phyloP scores from a whole-genome alignment of 805 yeast species.

The Candida sithepensis region DNA sequence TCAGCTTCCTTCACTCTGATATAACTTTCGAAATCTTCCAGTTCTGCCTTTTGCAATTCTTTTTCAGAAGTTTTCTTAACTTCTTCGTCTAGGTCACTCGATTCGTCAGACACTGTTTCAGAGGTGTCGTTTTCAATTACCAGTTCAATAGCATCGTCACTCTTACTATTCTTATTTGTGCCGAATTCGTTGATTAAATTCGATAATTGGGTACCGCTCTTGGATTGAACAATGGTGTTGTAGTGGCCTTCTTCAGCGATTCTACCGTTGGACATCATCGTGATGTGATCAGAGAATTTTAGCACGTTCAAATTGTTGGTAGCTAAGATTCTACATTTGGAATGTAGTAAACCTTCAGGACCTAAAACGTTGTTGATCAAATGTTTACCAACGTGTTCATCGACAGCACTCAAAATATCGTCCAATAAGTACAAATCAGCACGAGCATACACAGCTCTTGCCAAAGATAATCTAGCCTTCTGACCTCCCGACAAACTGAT shows the following conservation, averaged over 20 bases:
- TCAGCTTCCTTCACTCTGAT: slow-evolving; percentile 35
- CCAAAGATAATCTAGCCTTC: slow-evolving; percentile 87
- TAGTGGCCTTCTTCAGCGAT: slow-evolving; percentile 65
- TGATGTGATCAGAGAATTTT: slow-evolving; percentile 65
- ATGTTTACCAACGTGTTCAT: slow-evolving; percentile 90
- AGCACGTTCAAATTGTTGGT: slow-evolving; percentile 85
- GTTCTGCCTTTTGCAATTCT: slow-evolving; percentile 62
- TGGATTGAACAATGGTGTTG: slow-evolving; percentile 38
- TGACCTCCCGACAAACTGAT: slow-evolving; percentile 94
- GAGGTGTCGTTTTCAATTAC: slow-evolving; percentile 15
- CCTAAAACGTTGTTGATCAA: slow-evolving; percentile 81
- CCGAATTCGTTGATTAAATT: slow-evolving; percentile 64
- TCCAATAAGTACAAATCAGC: slow-evolving; percentile 86
- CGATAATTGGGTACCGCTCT: slow-evolving; percentile 45
- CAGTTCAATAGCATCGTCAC: slow-evolving; percentile 10
- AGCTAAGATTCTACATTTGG: slow-evolving; percentile 76
- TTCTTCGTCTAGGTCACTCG: slow-evolving; percentile 26
- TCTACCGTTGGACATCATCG: slow-evolving; percentile 67
- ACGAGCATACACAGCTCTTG: slow-evolving; percentile 90
- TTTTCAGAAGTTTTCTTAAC: slow-evolving; percentile 31
- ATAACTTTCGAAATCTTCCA: slow-evolving; percentile 38
- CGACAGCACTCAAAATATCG: slow-evolving; percentile 93
- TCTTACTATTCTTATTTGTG: slow-evolving; percentile 26
- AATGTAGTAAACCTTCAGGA: slow-evolving; percentile 66
- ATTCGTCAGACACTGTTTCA: slow-evolving; percentile 12